phyloP scores from a whole-genome alignment of 2,329 filamentous ascomycete genomes.

The Colletotrichum liaoningense region DNA sequence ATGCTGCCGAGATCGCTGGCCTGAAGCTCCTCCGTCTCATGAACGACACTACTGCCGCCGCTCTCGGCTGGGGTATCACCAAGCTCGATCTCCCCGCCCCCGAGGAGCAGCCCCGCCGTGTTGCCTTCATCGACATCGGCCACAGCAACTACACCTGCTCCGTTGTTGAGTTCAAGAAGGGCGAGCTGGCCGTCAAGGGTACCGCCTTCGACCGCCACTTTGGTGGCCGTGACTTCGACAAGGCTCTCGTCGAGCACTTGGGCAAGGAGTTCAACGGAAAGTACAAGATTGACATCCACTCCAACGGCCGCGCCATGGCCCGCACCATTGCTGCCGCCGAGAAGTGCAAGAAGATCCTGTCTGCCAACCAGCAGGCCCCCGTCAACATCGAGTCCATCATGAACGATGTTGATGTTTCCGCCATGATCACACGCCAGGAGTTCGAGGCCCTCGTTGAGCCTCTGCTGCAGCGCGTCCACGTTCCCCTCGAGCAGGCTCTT shows the following conservation, averaged over 20 bases:
- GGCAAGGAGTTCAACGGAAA: constrained; percentile 96
- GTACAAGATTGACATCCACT: constrained; percentile 95
- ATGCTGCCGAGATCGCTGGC: constrained; percentile 92
- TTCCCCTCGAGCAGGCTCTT: constrained; percentile 89
- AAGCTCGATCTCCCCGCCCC: constrained; percentile 90
- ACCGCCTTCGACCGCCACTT: constrained; percentile 96
- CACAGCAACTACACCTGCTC: constrained; percentile 96
- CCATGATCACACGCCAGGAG: constrained; percentile 93
- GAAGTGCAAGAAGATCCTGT: constrained; percentile 98
- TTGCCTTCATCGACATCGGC: constrained; percentile 93
- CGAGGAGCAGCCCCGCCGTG: constrained; percentile 92
- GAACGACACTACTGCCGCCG: constrained; percentile 97
- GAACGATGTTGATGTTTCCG: constrained; percentile 93
- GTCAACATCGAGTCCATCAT: constrained; percentile 98
- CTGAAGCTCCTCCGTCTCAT: constrained; percentile 93
- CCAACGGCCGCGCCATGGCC: constrained; percentile 88
- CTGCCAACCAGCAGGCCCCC: constrained; percentile 91
- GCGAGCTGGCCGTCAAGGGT: constrained; percentile 92
- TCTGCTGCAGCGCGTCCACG: constrained; percentile 77
- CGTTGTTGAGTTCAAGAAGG: constrained; percentile 96
- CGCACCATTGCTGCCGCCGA: constrained; percentile 90
- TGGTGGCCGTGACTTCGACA: constrained; percentile 97
- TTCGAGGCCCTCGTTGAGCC: constrained; percentile 92
- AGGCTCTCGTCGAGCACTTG: constrained; percentile 93
- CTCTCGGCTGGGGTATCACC: constrained; percentile 96